Conservation (phyloP, 2,329 filamentous ascomycete species). For the Chaetomiaceae sp. region DNA sequence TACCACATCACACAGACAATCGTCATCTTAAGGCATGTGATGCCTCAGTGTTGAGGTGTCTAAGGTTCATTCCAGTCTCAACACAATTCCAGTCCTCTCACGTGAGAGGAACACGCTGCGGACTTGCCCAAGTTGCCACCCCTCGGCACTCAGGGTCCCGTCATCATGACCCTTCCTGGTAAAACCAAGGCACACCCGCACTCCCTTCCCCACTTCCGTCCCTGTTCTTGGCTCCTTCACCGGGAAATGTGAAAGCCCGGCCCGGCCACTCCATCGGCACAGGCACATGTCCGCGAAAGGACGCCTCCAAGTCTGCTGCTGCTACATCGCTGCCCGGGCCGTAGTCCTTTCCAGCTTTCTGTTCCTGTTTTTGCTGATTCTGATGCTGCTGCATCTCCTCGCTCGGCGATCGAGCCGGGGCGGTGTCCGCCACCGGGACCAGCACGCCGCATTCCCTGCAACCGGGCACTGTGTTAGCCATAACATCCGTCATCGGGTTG, state of each 20-base stretch:
- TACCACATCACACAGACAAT: too few species aligned
- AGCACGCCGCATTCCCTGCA: constrained; percentile 79
- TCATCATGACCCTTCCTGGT: background rate
- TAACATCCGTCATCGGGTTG: too few species aligned
- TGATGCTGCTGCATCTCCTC: background rate
- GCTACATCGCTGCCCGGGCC: too few species aligned
- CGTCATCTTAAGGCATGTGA: too few species aligned
- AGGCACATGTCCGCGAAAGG: constrained; percentile 53
- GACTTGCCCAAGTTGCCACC: too few species aligned
- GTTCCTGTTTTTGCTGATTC: background rate
- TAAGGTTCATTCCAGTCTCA: too few species aligned
- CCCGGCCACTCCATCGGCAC: constrained; percentile 62
- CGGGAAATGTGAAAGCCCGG: background rate
- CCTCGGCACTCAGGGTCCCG: too few species aligned
- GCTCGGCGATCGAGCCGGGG: too few species aligned
- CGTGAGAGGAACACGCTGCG: too few species aligned
- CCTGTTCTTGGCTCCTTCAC: background rate
- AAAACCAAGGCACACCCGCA: constrained; percentile 39
- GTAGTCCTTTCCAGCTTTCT: too few species aligned
- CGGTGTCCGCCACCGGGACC: constrained; percentile 42
- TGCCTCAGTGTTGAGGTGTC: too few species aligned
- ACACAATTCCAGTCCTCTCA: too few species aligned
- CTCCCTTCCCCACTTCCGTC: background rate
- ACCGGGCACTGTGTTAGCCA: background rate
- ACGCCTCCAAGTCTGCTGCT: constrained; percentile 29